Evolutionary conservation across 2,329 filamentous ascomycete genomes (phyloP).

Genomic region (Dothideomycetes sp.): DNA sequence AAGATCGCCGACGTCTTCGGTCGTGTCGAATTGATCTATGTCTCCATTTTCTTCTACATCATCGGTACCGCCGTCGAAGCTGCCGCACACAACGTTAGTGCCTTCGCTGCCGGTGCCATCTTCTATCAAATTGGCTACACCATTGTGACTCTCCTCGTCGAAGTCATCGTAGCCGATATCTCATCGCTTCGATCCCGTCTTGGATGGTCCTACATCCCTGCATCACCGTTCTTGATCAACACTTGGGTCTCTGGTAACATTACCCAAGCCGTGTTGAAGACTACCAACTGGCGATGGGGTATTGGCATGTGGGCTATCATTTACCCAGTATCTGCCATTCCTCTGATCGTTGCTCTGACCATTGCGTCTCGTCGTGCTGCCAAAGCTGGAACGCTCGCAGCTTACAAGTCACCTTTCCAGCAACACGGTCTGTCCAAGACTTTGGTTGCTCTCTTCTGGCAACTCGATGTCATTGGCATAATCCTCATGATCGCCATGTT

Average conservation of each 20-base stretch:
- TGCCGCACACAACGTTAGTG: conserved; percentile 37
- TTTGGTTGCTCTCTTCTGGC: conserved; percentile 43
- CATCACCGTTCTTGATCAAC: conserved; percentile 50
- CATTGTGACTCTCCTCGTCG: conserved; percentile 50
- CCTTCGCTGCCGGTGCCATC: conserved; percentile 50
- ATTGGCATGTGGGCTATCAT: conserved; percentile 60
- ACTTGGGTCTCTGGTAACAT: conserved; percentile 56
- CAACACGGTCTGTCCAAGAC: conserved; percentile 32
- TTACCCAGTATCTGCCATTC: conserved; percentile 50
- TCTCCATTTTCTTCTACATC: conserved; percentile 50
- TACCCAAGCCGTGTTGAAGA: conserved; percentile 40
- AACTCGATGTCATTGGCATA: conserved; percentile 51
- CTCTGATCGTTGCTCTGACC: conserved; percentile 46
- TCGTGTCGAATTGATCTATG: conserved; percentile 47
- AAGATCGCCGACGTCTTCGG: conserved; percentile 53
- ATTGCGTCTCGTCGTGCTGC: conserved; percentile 45
- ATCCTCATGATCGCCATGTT: conserved; percentile 53
- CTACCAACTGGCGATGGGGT: conserved; percentile 53
- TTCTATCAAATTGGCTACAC: conserved; percentile 58
- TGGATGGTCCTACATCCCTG: conserved; percentile 57
- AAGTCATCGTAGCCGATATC: conserved; percentile 56
- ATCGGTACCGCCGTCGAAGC: conserved; percentile 49
- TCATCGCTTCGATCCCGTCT: conserved; percentile 55
- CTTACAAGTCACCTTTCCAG: conserved; percentile 37
- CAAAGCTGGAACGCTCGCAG: conserved; percentile 39